Base-by-base conservation (phyloP, 495 filamentous ascomycete genomes). In the Aspergillus nanangensis region DNA sequence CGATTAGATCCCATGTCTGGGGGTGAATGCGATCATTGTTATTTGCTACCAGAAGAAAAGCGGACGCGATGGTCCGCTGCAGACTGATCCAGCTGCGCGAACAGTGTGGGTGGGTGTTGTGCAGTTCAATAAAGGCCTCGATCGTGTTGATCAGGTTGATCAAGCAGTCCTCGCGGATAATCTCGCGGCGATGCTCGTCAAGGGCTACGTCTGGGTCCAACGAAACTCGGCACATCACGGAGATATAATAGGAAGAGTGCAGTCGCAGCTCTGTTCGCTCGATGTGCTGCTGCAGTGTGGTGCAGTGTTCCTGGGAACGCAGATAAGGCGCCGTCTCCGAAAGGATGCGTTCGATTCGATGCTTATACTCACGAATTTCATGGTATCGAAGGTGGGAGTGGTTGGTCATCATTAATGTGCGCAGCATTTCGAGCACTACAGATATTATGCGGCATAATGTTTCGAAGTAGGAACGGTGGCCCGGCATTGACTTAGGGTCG, bases 191-290 rank as follows among this genome's bases (percentile, higher is more conserved):
- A 2, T 66, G 50, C 1, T 62, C 62, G 20, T 64, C 58, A 35
- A 69, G 29, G 25, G 58, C 52, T 3, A 56, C 56, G 41, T 70
- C 69, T 10, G 73, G 70, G 36, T 75, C 76, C 40, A 83, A 63
- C 0, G 78, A 75, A 10, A 74, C 71, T 8, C 79, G 74, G 51
- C 78, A 81, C 23, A 83, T 59, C 29, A 81, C 72, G 5, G 79
- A 82, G 22, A 72, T 69, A 39, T 78, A 72, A 56, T 81, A 83
- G 1, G 76, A 80, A 2, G 71, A 70, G 49, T 83, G 79, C 17
- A 83, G 62, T 43, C 75, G 74, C 39, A 82, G 49, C 20, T 74
- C 74, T 41, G 72, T 78, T 48, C 78, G 66, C 56, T 83, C 75
- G 9, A 82, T 68, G 34, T 78, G 73, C 18, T 82, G 67, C 7